Evolutionary conservation across 2,329 filamentous ascomycete genomes (phyloP).

Genomic region (Penicillium sp.): DNA sequence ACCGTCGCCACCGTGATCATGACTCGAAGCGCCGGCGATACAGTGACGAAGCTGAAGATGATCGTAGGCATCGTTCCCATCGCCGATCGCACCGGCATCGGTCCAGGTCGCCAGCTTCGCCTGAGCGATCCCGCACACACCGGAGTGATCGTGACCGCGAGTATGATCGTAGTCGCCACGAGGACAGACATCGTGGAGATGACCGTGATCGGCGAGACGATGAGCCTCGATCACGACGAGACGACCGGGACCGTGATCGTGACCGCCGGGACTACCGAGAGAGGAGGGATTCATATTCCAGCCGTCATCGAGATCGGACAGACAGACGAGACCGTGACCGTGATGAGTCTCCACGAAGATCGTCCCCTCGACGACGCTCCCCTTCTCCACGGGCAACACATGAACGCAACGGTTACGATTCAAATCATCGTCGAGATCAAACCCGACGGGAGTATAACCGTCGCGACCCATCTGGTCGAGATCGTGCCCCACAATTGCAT

Average conservation of each 20-base stretch:
- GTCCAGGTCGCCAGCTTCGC: conserved; percentile 24
- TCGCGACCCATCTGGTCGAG: conserved; percentile 14
- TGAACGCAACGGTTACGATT: conserved; percentile 9
- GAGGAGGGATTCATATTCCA: neutral
- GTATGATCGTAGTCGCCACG: conserved; percentile 21
- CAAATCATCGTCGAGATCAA: conserved; percentile 16
- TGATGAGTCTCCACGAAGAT: conserved; percentile 24
- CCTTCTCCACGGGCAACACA: conserved; percentile 22
- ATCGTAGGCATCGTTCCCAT: conserved; percentile 19
- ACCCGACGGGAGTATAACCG: conserved; percentile 24
- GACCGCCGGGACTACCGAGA: conserved; percentile 13
- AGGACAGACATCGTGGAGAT: conserved; percentile 17
- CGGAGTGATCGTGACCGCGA: conserved; percentile 26
- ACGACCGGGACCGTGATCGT: conserved; percentile 14
- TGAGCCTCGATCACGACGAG: conserved; percentile 10
- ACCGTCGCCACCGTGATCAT: conserved; percentile 19
- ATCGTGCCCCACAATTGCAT: conserved; percentile 11
- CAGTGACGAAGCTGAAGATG: conserved; percentile 26
- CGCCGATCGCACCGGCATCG: conserved; percentile 26
- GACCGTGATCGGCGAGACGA: conserved; percentile 18
- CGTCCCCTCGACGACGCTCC: conserved; percentile 20
- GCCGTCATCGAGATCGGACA: conserved; percentile 8
- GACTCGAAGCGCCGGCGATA: conserved; percentile 26
- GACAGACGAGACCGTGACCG: conserved; percentile 24
- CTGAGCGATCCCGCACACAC: conserved; percentile 23